Conservation (phyloP, 768 basidiomycete genomes). For the Boletellus ananas region DNA sequence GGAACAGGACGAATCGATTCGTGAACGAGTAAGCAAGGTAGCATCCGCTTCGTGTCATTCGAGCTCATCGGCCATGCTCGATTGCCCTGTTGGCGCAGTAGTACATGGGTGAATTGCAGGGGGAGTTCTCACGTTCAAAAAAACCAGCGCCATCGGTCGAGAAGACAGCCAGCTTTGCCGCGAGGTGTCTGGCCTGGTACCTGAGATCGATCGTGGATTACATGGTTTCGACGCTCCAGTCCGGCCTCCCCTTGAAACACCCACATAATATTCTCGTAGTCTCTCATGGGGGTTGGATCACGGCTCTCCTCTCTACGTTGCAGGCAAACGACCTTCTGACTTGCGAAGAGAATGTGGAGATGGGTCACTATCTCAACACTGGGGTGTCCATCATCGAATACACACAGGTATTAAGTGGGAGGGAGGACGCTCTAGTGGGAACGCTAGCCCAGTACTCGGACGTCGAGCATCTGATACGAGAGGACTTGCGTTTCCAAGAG, state of each 20-base stretch:
- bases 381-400: conserved; percentile 58
- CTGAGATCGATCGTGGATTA: conserved; percentile 38
- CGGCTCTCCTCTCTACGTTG: conserved; percentile 46
- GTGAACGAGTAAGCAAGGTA: conserved; percentile 56
- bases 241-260: conserved; percentile 29
- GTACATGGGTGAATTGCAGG: conserved; percentile 64
- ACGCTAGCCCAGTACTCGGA: conserved; percentile 52
- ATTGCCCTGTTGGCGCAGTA: conserved; percentile 21
- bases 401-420: conserved; percentile 24
- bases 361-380: conserved; percentile 25
- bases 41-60: neutral
- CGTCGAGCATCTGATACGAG: conserved; percentile 45
- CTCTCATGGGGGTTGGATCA: conserved; percentile 66
- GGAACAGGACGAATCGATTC: conserved; percentile 42
- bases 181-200: conserved; percentile 65
- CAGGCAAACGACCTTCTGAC: conserved; percentile 38
- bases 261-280: conserved; percentile 48
- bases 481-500: conserved; percentile 33
- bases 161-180: conserved; percentile 35
- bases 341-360: conserved; percentile 31
- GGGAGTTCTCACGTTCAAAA: conserved; percentile 26
- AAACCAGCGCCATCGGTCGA: conserved; percentile 24
- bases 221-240: conserved; percentile 14
- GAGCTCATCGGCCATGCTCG: neutral
- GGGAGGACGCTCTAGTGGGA: conserved; percentile 25